A percentile compares a stretch with the other conserved stretches of the same genome.
Evolutionary conservation across 495 filamentous ascomycete genomes (phyloP).

Genomic region (Penicillium roqueforti): DNA sequence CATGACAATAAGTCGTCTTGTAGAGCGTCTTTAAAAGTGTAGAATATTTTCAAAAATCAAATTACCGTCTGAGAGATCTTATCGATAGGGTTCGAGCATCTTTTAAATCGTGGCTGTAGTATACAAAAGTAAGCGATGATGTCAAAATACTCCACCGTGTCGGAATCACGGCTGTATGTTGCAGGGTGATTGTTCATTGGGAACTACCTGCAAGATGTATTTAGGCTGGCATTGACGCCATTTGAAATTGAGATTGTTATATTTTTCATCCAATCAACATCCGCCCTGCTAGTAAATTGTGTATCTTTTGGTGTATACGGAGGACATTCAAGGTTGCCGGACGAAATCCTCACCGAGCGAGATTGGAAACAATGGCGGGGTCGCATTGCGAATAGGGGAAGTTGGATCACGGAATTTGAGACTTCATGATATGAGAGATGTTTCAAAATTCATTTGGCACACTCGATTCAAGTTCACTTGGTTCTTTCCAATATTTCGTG

Average conservation of each 20-base stretch:
- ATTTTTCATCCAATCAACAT: not conserved
- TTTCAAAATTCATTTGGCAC: not conserved
- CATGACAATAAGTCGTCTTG: conserved; percentile 4
- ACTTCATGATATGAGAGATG: not conserved
- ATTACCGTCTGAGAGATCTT: not conserved
- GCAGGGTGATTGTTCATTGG: conserved; percentile 4
- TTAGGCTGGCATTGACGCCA: conserved; percentile 4
- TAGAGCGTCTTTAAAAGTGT: not conserved
- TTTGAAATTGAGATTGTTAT: not conserved
- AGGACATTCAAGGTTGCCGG: not conserved
- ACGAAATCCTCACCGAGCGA: not conserved
- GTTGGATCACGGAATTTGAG: not conserved
- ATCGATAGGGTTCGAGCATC: not conserved
- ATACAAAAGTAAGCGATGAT: conserved; percentile 1
- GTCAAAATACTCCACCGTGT: conserved; percentile 13
- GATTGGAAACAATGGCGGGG: not conserved
- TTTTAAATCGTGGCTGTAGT: not conserved
- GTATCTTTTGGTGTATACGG: not conserved
- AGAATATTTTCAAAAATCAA: not conserved
- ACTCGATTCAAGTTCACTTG: conserved; percentile 23
- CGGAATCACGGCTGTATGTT: no score
- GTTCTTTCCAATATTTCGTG: conserved; percentile 31
- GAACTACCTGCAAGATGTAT: not conserved
- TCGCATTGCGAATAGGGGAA: not conserved
- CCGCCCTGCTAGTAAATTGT: not conserved